Percentiles rank a stretch among this genome's conserved stretches.
These are phyloP conservation scores for Talaromyces pinophilus DNA, from an alignment of 2,329 filamentous ascomycete genomes.

Conservation along the genomic window DNA sequence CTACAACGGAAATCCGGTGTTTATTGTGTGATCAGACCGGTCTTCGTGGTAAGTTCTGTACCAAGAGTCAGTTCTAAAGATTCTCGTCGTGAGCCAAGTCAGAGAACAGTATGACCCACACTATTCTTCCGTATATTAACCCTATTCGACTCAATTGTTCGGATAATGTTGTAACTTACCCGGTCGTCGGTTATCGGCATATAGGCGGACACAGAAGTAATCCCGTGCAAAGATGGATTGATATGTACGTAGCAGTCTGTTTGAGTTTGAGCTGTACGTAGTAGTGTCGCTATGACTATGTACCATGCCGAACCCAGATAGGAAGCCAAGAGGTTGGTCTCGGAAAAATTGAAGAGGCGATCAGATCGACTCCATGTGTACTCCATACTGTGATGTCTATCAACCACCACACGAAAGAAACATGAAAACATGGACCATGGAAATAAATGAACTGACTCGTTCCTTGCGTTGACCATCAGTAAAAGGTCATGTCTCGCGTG, in stretches of 20 bases:
- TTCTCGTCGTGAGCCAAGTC: background rate
- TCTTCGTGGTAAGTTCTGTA: background rate
- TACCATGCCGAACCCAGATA: background rate
- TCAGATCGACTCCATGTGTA: background rate
- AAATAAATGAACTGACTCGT: background rate
- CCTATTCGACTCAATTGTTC: background rate
- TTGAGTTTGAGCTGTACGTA: background rate
- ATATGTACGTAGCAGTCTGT: background rate
- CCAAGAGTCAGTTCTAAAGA: background rate
- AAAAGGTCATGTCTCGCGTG: background rate
- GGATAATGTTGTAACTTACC: background rate
- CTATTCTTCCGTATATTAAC: background rate
- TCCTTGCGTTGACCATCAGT: background rate
- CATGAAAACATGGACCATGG: background rate
- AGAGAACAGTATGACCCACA: background rate
- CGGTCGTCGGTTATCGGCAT: background rate
- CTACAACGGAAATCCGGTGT: background rate
- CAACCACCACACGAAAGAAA: background rate
- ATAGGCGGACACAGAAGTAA: background rate
- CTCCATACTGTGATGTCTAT: background rate
- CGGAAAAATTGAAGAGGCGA: background rate
- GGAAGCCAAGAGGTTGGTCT: slow-evolving; percentile 11
- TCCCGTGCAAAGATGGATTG: background rate
- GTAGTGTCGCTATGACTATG: background rate
- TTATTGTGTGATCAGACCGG: background rate